Conservation (phyloP, 441 rosid species). For the Brassica hybrid region DNA sequence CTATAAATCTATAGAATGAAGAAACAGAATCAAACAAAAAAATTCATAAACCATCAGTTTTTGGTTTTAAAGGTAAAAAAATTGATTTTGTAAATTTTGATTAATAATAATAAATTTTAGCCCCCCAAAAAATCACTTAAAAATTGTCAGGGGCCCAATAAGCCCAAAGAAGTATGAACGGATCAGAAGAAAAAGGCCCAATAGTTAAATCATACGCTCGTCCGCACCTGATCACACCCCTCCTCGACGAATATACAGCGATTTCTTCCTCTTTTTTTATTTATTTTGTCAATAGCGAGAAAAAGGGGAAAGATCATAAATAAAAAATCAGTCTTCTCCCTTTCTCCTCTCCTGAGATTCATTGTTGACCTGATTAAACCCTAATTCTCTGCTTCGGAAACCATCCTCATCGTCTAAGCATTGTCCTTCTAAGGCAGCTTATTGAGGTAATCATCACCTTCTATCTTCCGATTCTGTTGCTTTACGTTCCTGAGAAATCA, state of each 20-base stretch:
- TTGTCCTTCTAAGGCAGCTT: slow-evolving; percentile 2
- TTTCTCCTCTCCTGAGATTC: background rate
- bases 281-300: background rate
- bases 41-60: too few relatives aligned
- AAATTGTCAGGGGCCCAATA: background rate
- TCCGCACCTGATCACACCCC: background rate
- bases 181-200: slow-evolving; percentile 27
- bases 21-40: too few relatives aligned
- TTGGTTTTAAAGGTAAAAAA: too few relatives aligned
- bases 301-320: background rate
- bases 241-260: background rate
- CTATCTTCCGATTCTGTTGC: slow-evolving; percentile 8
- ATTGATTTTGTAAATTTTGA: too few relatives aligned
- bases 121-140: too few relatives aligned
- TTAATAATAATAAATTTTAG: too few relatives aligned
- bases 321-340: background rate
- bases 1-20: too few relatives aligned
- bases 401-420: too few relatives aligned
- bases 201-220: background rate
- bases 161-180: background rate
- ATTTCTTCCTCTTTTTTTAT: background rate
- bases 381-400: too few relatives aligned
- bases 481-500: background rate
- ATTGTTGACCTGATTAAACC: too few relatives aligned
- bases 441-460: slow-evolving; percentile 19